Percentiles rank a stretch among this genome's conserved stretches.
Conservation (phyloP, 345 rosid genomes). For the Euphorbia peplus region DNA sequence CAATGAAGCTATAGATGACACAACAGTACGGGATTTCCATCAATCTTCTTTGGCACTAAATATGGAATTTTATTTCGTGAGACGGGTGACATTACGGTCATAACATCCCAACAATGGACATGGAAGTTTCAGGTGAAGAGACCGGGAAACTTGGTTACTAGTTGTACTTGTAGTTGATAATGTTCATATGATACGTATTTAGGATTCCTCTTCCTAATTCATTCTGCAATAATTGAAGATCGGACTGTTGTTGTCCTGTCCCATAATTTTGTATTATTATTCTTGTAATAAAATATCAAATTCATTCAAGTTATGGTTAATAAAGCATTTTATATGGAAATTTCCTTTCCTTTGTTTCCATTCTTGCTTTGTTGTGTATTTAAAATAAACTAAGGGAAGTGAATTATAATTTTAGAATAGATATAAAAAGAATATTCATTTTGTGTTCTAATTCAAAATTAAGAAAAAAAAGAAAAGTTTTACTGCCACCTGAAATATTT, state of each 20-base stretch:
- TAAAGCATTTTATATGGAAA: no score
- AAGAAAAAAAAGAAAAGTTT: no score
- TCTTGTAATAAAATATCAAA: not conserved
- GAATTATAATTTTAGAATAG: no score
- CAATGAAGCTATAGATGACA: conserved; percentile 12
- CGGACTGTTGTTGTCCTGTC: not conserved
- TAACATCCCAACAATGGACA: not conserved
- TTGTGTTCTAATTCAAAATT: no score
- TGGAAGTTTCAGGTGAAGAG: not conserved
- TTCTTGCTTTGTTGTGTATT: no score
- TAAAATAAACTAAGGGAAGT: no score
- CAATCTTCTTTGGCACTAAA: conserved; percentile 3
- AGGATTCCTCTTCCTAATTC: not conserved
- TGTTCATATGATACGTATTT: not conserved
- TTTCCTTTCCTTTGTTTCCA: not conserved
- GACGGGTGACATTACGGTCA: not conserved
- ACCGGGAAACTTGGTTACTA: no score
- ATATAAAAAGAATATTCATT: no score
- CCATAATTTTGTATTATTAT: no score
- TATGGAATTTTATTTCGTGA: not conserved
- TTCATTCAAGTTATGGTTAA: not conserved
- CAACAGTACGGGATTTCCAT: not conserved
- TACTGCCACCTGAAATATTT: no score
- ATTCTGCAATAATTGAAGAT: not conserved
- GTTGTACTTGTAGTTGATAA: not conserved